Conservation (phyloP, 768 basidiomycete species). For the Lactarius indigo region DNA sequence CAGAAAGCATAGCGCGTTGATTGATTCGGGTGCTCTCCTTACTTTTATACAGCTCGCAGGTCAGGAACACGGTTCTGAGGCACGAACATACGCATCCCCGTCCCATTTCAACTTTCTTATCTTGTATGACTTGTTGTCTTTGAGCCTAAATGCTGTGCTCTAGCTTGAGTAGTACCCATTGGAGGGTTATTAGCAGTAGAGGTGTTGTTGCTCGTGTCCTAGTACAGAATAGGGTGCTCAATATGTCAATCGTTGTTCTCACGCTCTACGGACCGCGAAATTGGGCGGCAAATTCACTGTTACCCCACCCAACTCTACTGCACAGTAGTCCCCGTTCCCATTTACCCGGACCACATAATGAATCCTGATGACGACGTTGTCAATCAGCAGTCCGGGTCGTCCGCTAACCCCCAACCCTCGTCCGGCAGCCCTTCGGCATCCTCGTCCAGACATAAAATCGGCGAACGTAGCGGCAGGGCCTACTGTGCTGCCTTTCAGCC, state of each 20-base stretch:
- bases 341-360: neutral
- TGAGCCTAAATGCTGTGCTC: neutral
- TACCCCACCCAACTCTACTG: too few relatives aligned
- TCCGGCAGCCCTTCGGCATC: neutral
- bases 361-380: neutral
- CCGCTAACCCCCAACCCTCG: neutral
- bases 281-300: too few relatives aligned
- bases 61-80: neutral
- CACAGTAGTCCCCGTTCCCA: too few relatives aligned
- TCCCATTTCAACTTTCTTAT: too few relatives aligned
- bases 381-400: neutral
- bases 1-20: neutral
- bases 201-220: too few relatives aligned
- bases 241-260: too few relatives aligned
- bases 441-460: neutral
- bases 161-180: neutral
- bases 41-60: neutral
- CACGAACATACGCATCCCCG: too few relatives aligned
- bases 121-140: neutral
- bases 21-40: neutral
- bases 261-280: neutral
- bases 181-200: neutral
- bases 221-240: too few relatives aligned
- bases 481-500: constrained; percentile 10
- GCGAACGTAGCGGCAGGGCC: neutral